phyloP scores from a whole-genome alignment of 2,329 filamentous ascomycete species.

The Emericellopsis cladophorae region DNA sequence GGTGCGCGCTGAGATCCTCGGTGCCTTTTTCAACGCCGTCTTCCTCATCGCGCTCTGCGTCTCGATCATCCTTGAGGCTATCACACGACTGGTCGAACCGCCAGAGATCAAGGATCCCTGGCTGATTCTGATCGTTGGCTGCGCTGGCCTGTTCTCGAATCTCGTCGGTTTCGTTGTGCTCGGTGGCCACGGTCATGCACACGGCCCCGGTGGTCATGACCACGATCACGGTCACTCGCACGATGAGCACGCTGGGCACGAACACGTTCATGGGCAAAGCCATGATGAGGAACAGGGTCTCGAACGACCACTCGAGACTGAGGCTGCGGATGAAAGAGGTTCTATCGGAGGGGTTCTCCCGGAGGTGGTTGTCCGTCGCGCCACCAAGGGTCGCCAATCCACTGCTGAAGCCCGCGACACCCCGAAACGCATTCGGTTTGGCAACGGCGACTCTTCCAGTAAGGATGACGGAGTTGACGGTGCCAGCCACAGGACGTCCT shows the following conservation, averaged over 20 bases:
- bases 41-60: conserved; percentile 94
- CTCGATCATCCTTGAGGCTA: conserved; percentile 89
- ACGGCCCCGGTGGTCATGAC: conserved; percentile 46
- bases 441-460: conserved; percentile 10
- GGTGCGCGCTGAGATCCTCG: conserved; percentile 93
- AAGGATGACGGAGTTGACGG: conserved; percentile 14
- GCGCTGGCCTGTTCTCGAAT: conserved; percentile 75
- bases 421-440: conserved; percentile 26
- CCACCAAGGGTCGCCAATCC: conserved; percentile 13
- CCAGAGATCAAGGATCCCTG: conserved; percentile 76
- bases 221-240: conserved; percentile 33
- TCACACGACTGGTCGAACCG: conserved; percentile 84
- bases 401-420: conserved; percentile 18
- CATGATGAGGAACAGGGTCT: conserved; percentile 39
- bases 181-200: conserved; percentile 82
- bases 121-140: conserved; percentile 83
- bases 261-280: conserved; percentile 14
- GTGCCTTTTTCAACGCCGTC: conserved; percentile 92
- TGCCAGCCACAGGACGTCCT: conserved; percentile 14
- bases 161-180: conserved; percentile 81
- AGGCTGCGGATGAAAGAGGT: conserved; percentile 42
- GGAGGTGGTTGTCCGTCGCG: conserved; percentile 44
- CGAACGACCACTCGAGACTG: conserved; percentile 21
- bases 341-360: conserved; percentile 45
- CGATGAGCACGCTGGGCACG: conserved; percentile 18